A percentile compares a stretch with the other conserved stretches of the same genome.
phyloP scores from a whole-genome alignment of 306 rosid genomes.

The Hippophae rhamnoides region DNA sequence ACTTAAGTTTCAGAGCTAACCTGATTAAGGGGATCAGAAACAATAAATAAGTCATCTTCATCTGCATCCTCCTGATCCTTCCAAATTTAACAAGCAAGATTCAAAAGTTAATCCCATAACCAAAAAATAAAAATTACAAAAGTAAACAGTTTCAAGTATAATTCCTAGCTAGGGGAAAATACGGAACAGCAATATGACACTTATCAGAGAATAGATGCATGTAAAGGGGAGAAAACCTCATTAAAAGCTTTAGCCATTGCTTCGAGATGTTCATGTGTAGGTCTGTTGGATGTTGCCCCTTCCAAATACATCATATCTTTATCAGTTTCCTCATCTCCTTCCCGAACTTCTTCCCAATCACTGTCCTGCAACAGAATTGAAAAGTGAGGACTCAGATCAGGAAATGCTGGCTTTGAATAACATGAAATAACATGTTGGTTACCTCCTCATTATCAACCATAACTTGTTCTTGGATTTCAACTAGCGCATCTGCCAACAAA shows the following conservation, averaged over 20 bases:
- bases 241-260: slow-evolving; percentile 71
- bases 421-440: slow-evolving; percentile 5
- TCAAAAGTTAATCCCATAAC: slow-evolving; percentile 9
- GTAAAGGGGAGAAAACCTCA: slow-evolving; percentile 41
- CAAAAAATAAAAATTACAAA: not conserved
- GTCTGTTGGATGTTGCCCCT: slow-evolving; percentile 41
- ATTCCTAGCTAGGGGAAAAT: not conserved
- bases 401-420: not conserved
- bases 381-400: not conserved
- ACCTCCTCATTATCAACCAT: slow-evolving; percentile 55
- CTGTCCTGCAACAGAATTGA: slow-evolving; percentile 50
- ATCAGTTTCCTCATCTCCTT: slow-evolving; percentile 37
- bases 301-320: slow-evolving; percentile 41
- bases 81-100: slow-evolving; percentile 25
- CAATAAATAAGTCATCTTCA: slow-evolving; percentile 58
- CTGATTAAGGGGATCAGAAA: slow-evolving; percentile 84
- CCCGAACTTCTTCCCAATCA: slow-evolving; percentile 86
- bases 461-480: slow-evolving; percentile 84
- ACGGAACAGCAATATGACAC: not conserved
- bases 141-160: not conserved
- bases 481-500: slow-evolving; percentile 67
- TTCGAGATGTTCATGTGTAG: slow-evolving; percentile 65
- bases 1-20: slow-evolving; percentile 21
- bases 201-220: not conserved
- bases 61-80: slow-evolving; percentile 75